Evolutionary conservation across 441 rosid species (phyloP), one percentile per base, ranked within the genome.

Genomic region (Geranium incanum): DNA sequence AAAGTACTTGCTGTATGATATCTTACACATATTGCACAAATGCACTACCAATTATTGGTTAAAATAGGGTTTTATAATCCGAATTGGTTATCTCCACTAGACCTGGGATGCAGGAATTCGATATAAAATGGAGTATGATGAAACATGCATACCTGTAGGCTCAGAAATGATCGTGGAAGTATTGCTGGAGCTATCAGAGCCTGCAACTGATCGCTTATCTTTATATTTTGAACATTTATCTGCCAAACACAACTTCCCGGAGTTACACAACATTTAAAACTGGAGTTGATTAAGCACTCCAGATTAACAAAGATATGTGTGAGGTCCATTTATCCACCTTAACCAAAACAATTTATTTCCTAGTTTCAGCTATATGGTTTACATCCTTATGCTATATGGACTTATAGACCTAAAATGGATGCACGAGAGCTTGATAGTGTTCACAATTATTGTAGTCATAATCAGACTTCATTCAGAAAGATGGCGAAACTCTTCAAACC

Each of bases 171-270:
- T 62, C 98, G 87, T 5, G 98, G 97, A 43, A 89, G 81, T 68
- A 94, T 38, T 2, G 98, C 98, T 65, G 97, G 98, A 82, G 97
- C 88, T 50, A 91, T 86, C 39, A 91, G 75, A 78, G 91, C 85
- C 86, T 91, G 97, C 78, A 91, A 72, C 77, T 86, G 84, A 72
- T 87, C 91, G 70, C 86, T 91, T 83, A 93, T 91, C 74, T 80
- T 88, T 66, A 93, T 82, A 75, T 89, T 83, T 84, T 88, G 90
- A 75, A 93, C 71, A 75, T 85, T 85, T 71, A 93, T 81, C 97
- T 93, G 94, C 77, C 45, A 78, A 66, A 72, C 9, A 48, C 68
- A 52, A 65, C 62, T 23, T 33, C 63, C 45, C 43, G 68, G 66
- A 68, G 39, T 70, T 36, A 72, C 69, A 69, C 39, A 66, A 70